These are phyloP conservation scores for Candida nitratophila DNA, from an alignment of 805 yeast species.

Conservation along the genomic window DNA sequence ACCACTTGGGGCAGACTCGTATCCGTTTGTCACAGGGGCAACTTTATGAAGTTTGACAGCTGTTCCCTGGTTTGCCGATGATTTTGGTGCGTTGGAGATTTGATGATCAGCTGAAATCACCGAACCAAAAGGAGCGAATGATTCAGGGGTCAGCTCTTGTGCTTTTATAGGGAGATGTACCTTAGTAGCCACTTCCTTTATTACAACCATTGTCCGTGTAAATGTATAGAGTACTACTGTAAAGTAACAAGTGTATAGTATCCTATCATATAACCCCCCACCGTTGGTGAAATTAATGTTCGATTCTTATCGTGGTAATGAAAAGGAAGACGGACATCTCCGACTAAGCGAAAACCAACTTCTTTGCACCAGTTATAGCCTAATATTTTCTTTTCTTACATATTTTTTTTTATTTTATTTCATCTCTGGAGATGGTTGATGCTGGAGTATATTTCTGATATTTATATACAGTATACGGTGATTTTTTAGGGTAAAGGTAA, in stretches of 20 bases:
- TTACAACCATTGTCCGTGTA: background rate
- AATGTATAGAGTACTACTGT: no score
- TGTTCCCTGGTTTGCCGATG: constrained; percentile 88
- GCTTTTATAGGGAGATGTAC: constrained; percentile 30
- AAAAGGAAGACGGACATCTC: background rate
- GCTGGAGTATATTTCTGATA: no score
- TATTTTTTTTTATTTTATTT: no score
- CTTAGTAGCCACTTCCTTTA: background rate
- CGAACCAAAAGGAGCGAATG: constrained; percentile 65
- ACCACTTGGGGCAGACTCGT: constrained; percentile 38
- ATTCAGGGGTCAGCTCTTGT: constrained; percentile 54
- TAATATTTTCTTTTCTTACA: no score
- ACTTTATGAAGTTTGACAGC: constrained; percentile 74
- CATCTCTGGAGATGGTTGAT: no score
- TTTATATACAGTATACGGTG: no score
- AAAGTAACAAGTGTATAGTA: no score
- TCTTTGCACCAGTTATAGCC: background rate
- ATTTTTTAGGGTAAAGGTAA: no score
- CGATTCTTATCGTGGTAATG: no score
- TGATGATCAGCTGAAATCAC: constrained; percentile 77
- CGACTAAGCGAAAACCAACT: background rate
- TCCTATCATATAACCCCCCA: no score
- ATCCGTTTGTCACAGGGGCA: constrained; percentile 56
- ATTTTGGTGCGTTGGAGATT: constrained; percentile 34
- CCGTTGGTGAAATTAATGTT: no score